These are phyloP conservation scores for Phalaenopsis equestris DNA, from an alignment of 106 monocot species.

Conservation along the genomic window DNA sequence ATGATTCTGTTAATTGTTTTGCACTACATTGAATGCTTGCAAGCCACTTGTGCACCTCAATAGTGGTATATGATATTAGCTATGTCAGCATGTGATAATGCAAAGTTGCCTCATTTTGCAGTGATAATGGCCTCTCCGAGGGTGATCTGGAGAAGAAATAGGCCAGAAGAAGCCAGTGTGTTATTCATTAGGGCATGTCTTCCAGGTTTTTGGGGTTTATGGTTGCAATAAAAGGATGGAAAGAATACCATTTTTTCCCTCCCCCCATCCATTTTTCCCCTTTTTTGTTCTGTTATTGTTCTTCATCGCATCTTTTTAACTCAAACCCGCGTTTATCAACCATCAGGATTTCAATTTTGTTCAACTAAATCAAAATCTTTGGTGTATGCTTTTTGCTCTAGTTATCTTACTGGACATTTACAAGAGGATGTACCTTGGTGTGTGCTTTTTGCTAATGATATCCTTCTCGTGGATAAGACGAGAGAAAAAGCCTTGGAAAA, in stretches of 20 bases:
- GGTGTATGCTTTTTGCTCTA: no score
- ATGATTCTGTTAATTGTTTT: no score
- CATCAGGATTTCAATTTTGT: background rate
- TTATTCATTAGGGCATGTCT: conserved; percentile 23
- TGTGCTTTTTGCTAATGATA: no score
- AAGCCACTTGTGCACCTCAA: no score
- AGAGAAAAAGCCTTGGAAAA: no score
- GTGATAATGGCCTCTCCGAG: conserved; percentile 19
- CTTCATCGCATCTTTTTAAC: background rate
- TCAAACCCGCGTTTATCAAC: background rate
- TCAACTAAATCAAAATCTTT: background rate
- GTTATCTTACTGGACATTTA: no score
- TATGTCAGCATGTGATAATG: background rate
- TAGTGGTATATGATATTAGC: background rate
- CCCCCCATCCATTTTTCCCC: background rate
- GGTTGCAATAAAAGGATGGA: background rate
- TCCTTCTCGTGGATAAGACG: no score
- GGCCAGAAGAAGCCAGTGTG: conserved; percentile 31
- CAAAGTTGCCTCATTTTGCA: background rate
- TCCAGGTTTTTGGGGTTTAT: background rate
- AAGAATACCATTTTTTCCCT: background rate
- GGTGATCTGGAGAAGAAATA: conserved; percentile 15
- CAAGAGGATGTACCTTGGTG: no score
- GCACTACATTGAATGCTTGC: no score
- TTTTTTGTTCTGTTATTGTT: background rate